phyloP scores from a whole-genome alignment of 805 yeast species.

The Scheffersomyces spartinae region DNA sequence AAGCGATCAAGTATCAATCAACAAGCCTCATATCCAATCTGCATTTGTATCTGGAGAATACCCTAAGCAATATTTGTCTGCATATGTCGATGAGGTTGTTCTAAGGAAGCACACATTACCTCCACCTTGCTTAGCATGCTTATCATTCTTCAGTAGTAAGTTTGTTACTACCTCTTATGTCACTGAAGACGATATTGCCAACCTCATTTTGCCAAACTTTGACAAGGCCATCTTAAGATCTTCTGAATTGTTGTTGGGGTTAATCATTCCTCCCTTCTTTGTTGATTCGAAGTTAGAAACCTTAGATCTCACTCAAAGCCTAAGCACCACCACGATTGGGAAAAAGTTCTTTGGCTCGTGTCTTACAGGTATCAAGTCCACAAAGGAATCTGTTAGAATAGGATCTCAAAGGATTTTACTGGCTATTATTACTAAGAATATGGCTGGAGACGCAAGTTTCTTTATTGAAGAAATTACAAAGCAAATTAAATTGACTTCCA shows the following conservation, averaged over 20 bases:
- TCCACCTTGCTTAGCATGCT: too few species aligned
- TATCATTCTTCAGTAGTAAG: slow-evolving; percentile 17
- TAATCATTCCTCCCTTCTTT: slow-evolving; percentile 41
- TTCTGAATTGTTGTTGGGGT: slow-evolving; percentile 57
- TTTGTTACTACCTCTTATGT: slow-evolving; percentile 33
- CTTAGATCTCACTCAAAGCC: slow-evolving; percentile 30
- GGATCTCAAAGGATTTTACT: slow-evolving; percentile 30
- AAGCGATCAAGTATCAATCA: background rate
- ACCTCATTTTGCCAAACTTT: slow-evolving; percentile 42
- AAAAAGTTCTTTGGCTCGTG: slow-evolving; percentile 40
- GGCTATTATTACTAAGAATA: slow-evolving; percentile 10
- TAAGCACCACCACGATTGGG: slow-evolving; percentile 24
- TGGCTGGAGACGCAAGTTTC: slow-evolving; percentile 9
- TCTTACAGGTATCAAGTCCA: slow-evolving; percentile 49
- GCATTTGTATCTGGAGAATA: background rate
- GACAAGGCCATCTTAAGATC: slow-evolving; percentile 71
- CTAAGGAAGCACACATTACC: slow-evolving; percentile 35
- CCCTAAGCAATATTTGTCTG: background rate
- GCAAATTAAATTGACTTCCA: slow-evolving; percentile 42
- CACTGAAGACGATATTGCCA: slow-evolving; percentile 22
- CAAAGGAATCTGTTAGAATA: slow-evolving; percentile 53
- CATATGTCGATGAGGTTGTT: slow-evolving; percentile 28
- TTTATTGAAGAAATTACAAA: slow-evolving; percentile 45
- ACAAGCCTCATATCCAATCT: background rate
- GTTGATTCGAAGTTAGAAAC: slow-evolving; percentile 4